phyloP scores from a whole-genome alignment of 2,329 filamentous ascomycete species.

The Pseudogymnoascus sp. region DNA sequence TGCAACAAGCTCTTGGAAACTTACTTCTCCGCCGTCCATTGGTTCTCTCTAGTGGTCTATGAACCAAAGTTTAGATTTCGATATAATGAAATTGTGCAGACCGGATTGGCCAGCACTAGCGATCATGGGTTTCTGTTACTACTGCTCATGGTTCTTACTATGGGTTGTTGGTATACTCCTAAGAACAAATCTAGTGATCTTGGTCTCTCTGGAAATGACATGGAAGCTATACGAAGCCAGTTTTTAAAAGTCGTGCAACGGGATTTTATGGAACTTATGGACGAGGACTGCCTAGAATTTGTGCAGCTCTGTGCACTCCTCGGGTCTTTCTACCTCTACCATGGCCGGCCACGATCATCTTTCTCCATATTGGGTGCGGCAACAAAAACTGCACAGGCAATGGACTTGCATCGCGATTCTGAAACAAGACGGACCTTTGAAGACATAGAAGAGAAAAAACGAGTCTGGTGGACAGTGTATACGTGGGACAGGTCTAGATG shows the following conservation, averaged over 20 bases:
- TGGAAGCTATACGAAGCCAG: not conserved
- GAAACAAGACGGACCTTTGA: conserved; percentile 10
- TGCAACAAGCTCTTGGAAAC: conserved; percentile 30
- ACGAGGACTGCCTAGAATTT: conserved; percentile 30
- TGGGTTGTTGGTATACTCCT: conserved; percentile 32
- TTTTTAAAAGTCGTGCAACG: conserved; percentile 25
- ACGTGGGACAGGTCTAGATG: conserved; percentile 15
- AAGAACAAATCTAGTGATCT: conserved; percentile 13
- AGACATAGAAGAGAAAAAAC: conserved; percentile 12
- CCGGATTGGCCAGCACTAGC: conserved; percentile 26
- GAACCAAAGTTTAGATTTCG: conserved; percentile 32
- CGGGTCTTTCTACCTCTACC: conserved; percentile 34
- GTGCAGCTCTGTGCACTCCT: conserved; percentile 33
- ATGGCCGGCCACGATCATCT: conserved; percentile 33
- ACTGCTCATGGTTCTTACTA: conserved; percentile 30
- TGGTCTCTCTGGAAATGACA: conserved; percentile 16
- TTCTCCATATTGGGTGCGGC: conserved; percentile 19
- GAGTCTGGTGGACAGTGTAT: conserved; percentile 17
- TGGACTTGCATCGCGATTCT: conserved; percentile 14
- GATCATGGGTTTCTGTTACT: conserved; percentile 32
- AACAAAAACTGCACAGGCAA: conserved; percentile 14
- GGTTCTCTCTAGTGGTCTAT: conserved; percentile 36
- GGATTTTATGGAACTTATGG: conserved; percentile 33
- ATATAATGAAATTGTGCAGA: conserved; percentile 26
- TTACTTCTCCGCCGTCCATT: conserved; percentile 35